Percentiles rank a stretch among this genome's conserved stretches.
These are phyloP conservation scores for Coccinonectria pachysandricola DNA, from an alignment of 2,329 filamentous ascomycete genomes.

Conservation along the genomic window DNA sequence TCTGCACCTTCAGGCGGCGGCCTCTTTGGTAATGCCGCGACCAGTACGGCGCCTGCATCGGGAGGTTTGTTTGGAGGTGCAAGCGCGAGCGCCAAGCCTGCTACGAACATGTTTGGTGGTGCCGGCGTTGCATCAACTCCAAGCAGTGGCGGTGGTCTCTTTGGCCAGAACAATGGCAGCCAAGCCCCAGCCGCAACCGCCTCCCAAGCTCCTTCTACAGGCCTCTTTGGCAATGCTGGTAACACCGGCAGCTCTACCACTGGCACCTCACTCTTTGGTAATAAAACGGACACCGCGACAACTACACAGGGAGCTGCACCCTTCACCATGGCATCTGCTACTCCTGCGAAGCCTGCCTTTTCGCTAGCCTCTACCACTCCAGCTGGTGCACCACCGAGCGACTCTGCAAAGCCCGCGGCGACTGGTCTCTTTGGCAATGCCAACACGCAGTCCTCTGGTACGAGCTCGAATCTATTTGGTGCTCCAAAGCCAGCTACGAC, in stretches of 20 bases:
- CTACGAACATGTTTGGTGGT: conserved; percentile 18
- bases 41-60: conserved; percentile 18
- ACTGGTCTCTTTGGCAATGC: conserved; percentile 15
- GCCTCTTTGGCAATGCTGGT: conserved; percentile 19
- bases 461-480: conserved; percentile 21
- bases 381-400: conserved; percentile 41
- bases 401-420: conserved; percentile 19
- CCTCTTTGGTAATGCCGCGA: conserved; percentile 22
- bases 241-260: conserved; percentile 1
- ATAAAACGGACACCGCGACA: conserved; percentile 9
- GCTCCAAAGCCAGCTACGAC: conserved; percentile 19
- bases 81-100: conserved; percentile 10
- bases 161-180: conserved; percentile 16
- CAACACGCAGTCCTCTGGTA: conserved; percentile 10
- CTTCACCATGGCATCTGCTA: conserved; percentile 22
- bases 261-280: conserved; percentile 14
- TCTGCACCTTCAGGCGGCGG: conserved; percentile 10
- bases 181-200: conserved; percentile 15
- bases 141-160: conserved; percentile 13
- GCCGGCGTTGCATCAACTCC: conserved; percentile 16
- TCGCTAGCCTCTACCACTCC: conserved; percentile 43
- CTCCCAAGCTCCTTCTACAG: conserved; percentile 17
- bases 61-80: conserved; percentile 14
- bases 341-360: conserved; percentile 37
- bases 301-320: conserved; percentile 15